Evolutionary conservation across 495 filamentous ascomycete genomes (phyloP).

Genomic region (Ramalina intermedia): DNA sequence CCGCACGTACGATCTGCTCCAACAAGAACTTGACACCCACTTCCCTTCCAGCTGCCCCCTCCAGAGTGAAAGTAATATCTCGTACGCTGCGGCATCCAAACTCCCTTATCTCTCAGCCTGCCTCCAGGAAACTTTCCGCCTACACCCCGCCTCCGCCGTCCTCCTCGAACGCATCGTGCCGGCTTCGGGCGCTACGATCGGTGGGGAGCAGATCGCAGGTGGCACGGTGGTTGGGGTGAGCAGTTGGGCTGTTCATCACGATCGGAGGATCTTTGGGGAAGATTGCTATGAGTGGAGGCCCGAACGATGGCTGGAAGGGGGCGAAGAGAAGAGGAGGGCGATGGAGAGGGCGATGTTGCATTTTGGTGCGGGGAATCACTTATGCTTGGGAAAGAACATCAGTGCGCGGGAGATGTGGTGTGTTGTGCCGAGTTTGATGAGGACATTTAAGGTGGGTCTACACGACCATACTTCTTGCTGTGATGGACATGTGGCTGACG

Average conservation of each 20-base stretch:
- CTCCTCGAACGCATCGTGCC: conserved; percentile 36
- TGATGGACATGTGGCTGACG: too few relatives aligned
- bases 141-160: conserved; percentile 44
- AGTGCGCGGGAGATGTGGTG: conserved; percentile 40
- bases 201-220: conserved; percentile 32
- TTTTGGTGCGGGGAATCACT: conserved; percentile 44
- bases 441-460: conserved; percentile 26
- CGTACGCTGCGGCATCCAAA: conserved; percentile 38
- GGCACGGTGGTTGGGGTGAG: conserved; percentile 49
- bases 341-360: conserved; percentile 49
- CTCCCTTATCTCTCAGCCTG: conserved; percentile 49
- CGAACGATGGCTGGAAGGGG: conserved; percentile 40
- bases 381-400: conserved; percentile 48
- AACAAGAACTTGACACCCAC: conserved; percentile 38
- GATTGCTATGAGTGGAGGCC: conserved; percentile 42
- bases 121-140: conserved; percentile 50
- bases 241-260: conserved; percentile 47
- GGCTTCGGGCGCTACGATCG: conserved; percentile 16
- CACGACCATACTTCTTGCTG: too few relatives aligned
- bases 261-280: conserved; percentile 40
- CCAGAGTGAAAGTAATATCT: conserved; percentile 30
- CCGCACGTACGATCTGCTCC: conserved; percentile 26
- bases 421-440: conserved; percentile 30
- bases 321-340: conserved; percentile 29
- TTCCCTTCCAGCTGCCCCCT: conserved; percentile 21